Base-by-base conservation (phyloP, 2,329 filamentous ascomycete genomes). In the Ascochyta fabae region DNA sequence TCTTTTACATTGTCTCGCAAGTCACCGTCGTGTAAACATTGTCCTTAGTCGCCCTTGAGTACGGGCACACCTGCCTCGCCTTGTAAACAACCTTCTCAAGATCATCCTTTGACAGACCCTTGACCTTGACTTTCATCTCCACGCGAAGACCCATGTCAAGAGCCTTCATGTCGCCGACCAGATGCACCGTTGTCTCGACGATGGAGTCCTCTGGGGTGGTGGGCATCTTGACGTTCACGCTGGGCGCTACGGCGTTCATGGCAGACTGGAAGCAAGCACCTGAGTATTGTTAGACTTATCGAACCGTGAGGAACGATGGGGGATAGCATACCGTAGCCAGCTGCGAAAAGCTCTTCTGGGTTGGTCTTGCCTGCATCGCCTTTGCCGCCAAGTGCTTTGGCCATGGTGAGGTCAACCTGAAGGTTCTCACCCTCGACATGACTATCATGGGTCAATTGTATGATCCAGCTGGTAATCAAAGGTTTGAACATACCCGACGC, bases 311-410 rank as follows among this genome's bases (percentile, higher is more conserved):
- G 3, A 15, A 26, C 19, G 19, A 9, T 7, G 1, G 7, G 19
- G 3, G 38, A 15, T 6, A n/a, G n/a, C 16, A 15, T 40, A 50
- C 78, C 79, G 56, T 80, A 81, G 22, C 78, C 79, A 0, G 79
- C 79, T 1, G 79, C 78, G 56, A 81, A 81, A 2, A 81, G 74
- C 58, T 81, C 79, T 65, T 81, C 79, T 0, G 65, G 65, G 23
- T 68, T 76, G 6, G 79, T 80, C 79, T 79, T 80, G 53, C 76
- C 60, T 1, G 46, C 40, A 22, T 66, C 64, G 64, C 74, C 69
- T 77, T 81, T 36, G 69, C 79, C 78, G 36, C 77, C 77, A 12
- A 80, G 72, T 1, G 71, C 73, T 60, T 79, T 79, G 51, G 78
- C 73, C 78, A 79, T 79, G 16, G 74, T 75, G 1, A 79, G 72